Evolutionary conservation across 441 rosid genomes (phyloP).

Genomic region (Mallotus japonicus): DNA sequence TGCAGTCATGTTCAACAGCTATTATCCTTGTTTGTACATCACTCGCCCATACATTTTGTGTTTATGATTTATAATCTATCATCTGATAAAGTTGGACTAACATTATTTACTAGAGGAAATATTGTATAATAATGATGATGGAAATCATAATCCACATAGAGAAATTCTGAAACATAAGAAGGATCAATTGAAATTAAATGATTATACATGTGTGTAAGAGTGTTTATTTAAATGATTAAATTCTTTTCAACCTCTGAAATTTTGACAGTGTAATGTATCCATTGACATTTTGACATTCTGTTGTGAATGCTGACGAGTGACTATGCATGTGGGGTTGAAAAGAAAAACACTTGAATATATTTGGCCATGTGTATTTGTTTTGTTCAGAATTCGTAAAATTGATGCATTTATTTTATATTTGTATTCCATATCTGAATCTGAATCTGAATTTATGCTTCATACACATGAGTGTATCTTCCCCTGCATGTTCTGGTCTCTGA

Average conservation of each 20-base stretch:
- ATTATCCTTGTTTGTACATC: constrained; percentile 96
- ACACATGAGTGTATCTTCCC: background rate
- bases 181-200: background rate
- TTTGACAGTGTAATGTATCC: too few relatives aligned
- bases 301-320: background rate
- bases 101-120: background rate
- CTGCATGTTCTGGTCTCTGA: background rate
- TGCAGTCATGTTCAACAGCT: constrained; percentile 57
- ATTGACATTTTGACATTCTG: background rate
- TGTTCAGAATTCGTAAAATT: background rate
- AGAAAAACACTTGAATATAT: background rate
- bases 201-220: background rate
- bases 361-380: background rate
- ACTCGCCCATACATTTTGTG: constrained; percentile 30
- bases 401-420: background rate
- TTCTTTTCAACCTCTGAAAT: too few relatives aligned
- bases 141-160: background rate
- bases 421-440: background rate
- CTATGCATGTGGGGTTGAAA: background rate
- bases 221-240: too few relatives aligned
- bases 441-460: background rate
- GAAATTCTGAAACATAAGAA: background rate
- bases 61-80: background rate
- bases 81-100: background rate
- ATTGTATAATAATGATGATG: background rate